phyloP scores from a whole-genome alignment of 306 rosid genomes.

The Lagenaria siceraria region DNA sequence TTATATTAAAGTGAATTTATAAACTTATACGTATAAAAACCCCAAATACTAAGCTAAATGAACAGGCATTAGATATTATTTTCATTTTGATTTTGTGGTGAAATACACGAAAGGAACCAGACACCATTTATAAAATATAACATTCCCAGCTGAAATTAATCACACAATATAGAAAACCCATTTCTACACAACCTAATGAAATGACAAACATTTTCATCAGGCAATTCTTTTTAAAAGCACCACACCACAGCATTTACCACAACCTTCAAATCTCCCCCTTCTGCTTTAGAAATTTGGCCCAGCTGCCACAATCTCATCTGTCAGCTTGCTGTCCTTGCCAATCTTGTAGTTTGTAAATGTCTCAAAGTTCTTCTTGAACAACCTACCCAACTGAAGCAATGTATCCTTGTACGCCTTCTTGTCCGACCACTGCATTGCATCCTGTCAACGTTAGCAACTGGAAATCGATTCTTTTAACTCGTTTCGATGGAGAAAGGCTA shows the following conservation, averaged over 20 bases:
- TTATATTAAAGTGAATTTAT: background rate
- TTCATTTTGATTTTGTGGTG: background rate
- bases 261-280: background rate
- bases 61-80: background rate
- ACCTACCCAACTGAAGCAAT: slow-evolving; percentile 45
- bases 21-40: background rate
- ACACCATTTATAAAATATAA: background rate
- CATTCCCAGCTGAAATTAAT: background rate
- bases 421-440: slow-evolving; percentile 57
- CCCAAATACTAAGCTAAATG: background rate
- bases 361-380: slow-evolving; percentile 67
- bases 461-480: background rate
- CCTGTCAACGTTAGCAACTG: background rate
- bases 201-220: background rate
- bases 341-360: slow-evolving; percentile 46
- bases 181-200: background rate
- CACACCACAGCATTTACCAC: background rate
- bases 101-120: background rate
- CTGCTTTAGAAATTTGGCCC: slow-evolving; percentile 49
- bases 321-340: slow-evolving; percentile 41
- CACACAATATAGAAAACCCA: background rate
- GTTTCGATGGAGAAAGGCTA: background rate
- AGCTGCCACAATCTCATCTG: slow-evolving; percentile 67
- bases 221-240: background rate
- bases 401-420: slow-evolving; percentile 41